These are phyloP conservation scores for Didymellaceae sp. DNA, from an alignment of 2,329 filamentous ascomycete genomes.

Conservation along the genomic window DNA sequence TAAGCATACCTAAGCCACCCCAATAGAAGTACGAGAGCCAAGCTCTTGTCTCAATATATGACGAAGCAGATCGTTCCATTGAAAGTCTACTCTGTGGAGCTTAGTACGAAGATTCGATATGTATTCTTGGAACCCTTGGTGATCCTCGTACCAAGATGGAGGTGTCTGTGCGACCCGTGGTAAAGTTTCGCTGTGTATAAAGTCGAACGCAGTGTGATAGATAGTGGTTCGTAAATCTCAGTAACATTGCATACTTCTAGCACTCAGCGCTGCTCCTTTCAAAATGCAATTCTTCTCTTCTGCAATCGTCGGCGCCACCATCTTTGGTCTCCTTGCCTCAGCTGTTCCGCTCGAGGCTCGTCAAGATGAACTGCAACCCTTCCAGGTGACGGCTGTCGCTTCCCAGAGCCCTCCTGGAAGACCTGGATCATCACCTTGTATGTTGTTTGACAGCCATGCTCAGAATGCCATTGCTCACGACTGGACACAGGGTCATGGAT, in stretches of 20 bases:
- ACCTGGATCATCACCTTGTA: background rate
- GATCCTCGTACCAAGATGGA: too few relatives aligned
- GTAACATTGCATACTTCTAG: too few relatives aligned
- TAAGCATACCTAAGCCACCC: background rate
- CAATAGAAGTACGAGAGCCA: slow-evolving; percentile 1
- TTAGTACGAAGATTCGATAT: too few relatives aligned
- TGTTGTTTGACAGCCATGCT: background rate
- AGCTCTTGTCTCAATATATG: background rate
- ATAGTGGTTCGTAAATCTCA: too few relatives aligned
- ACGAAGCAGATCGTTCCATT: background rate
- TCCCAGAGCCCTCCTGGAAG: background rate
- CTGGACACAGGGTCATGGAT: slow-evolving; percentile 27
- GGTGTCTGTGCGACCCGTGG: too few relatives aligned
- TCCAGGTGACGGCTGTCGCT: slow-evolving; percentile 22
- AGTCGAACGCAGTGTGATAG: too few relatives aligned
- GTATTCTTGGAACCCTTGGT: too few relatives aligned
- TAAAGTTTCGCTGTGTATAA: too few relatives aligned
- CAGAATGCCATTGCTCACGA: background rate
- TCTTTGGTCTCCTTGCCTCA: background rate
- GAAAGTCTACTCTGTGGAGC: too few relatives aligned
- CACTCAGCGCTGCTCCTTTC: too few relatives aligned
- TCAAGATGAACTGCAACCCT: slow-evolving; percentile 26
- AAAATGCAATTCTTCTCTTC: slow-evolving; percentile 23
- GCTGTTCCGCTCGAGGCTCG: slow-evolving; percentile 22
- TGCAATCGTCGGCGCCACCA: slow-evolving; percentile 8